These are phyloP conservation scores for Solanum rostratum DNA, from an alignment of 257 asterid species.

Conservation along the genomic window DNA sequence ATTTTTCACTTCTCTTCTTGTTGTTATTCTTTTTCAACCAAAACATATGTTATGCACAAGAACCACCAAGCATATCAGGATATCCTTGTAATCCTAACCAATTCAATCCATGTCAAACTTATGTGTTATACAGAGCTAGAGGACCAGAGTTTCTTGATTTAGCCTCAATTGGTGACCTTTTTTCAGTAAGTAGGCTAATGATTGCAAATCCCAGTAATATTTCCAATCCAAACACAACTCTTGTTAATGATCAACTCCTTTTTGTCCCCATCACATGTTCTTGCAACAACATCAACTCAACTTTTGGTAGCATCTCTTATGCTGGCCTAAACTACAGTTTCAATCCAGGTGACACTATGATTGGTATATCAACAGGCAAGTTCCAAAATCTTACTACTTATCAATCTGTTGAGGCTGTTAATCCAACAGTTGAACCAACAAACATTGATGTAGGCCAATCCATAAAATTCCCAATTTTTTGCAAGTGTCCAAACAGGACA, in stretches of 20 bases:
- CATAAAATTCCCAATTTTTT: slow-evolving; percentile 57
- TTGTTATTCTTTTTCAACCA: slow-evolving; percentile 12
- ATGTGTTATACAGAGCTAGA: slow-evolving; percentile 51
- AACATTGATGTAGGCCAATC: slow-evolving; percentile 22
- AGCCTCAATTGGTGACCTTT: slow-evolving; percentile 72
- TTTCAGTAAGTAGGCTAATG: slow-evolving; percentile 62
- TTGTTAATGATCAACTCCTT: slow-evolving; percentile 40
- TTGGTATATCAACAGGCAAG: slow-evolving; percentile 13
- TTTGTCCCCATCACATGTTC: slow-evolving; percentile 65
- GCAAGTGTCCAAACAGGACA: slow-evolving; percentile 52
- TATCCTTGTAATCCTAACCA: slow-evolving; percentile 43
- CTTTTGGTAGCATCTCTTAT: slow-evolving; percentile 43
- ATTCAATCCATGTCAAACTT: slow-evolving; percentile 55
- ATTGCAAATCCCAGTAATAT: slow-evolving; percentile 66
- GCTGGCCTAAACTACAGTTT: slow-evolving; percentile 43
- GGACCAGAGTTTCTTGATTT: slow-evolving; percentile 53
- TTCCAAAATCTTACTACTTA: slow-evolving; percentile 57
- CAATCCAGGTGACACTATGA: slow-evolving; percentile 36
- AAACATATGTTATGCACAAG: slow-evolving; percentile 6
- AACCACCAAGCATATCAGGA: slow-evolving; percentile 52
- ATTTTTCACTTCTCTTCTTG: slow-evolving; percentile 1
- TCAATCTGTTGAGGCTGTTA: slow-evolving; percentile 63
- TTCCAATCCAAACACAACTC: slow-evolving; percentile 31
- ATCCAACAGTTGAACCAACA: slow-evolving; percentile 39
- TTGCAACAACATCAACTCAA: slow-evolving; percentile 47